Base-by-base conservation (phyloP, 1,284 basidiomycete species). In the Pterula multifida region DNA sequence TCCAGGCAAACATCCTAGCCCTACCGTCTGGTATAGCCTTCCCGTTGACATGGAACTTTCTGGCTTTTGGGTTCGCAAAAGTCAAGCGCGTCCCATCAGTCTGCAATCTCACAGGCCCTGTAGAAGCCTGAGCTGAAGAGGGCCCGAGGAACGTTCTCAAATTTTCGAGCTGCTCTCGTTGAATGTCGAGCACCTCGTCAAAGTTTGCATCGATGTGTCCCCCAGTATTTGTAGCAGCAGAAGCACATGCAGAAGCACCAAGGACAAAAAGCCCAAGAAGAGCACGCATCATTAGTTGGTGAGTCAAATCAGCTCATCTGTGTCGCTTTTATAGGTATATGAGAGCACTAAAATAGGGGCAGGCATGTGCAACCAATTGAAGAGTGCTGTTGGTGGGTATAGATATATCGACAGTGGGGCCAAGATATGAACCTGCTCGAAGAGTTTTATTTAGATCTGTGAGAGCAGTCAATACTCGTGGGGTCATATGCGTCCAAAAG, bases 21-120 rank as follows among this genome's bases (percentile, higher is more conserved):
- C 28, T 21, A 87, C 79, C 52, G 28, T 81, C 71, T 1, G 85
- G 85, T 48, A 87, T 78, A 17, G 64, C 66, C 44, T 65, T 69
- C 2, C 85, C 84, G 56, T 86, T 68, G n/a, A 87, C 85, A 56
- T 67, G 84, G 61, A 84, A 87, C 54, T 81, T 64, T 21, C 76
- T 76, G 15, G 83, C 83, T 50, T 68, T 72, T 2, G 81, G 80
- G 56, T 86, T 83, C 2, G 69, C 64, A 61, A 87, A 87, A 0
- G 81, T 85, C 15, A 32, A 6, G 6, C 28, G 28, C 6, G 28
- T 32, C 6, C 15, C 28, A 32, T 32, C 28, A 6, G 15, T 6
- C 28, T 32, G 6, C 28, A 32, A 32, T 15, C 28, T 32, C 6
- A 32, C 28, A 32, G 28, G 28, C 15, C 28, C 6, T 6, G 28